Evolutionary conservation across 2,329 filamentous ascomycete species (phyloP), one percentile per base, ranked within the genome.

Genomic region (Venturia aucupariae): DNA sequence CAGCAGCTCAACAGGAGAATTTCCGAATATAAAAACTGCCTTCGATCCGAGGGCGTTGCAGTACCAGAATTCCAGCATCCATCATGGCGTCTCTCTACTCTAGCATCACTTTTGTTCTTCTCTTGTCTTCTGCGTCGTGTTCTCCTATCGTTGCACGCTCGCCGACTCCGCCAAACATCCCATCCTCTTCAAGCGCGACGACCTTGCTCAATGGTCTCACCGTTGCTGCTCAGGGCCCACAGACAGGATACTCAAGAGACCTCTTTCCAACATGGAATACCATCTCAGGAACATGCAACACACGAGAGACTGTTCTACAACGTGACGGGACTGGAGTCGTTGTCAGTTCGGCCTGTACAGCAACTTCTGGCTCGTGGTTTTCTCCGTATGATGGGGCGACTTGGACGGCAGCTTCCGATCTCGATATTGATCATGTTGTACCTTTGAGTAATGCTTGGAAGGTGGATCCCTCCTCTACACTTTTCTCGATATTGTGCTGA

Each of bases 401-500:
- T 1, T 91, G 88, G 87, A 87, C 84, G 0, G 77, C 79, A 0
- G 83, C 89, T 0, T 82, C 80, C 22, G 88, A 92, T 69, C 74
- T 94, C 0, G 89, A 93, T 69, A 93, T 94, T 66, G 90, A 94
- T 73, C 90, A 94, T 73, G 81, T 94, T 76, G 89, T 95, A 2
- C 90, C 90, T 0, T 74, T 95, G 66, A 87, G 87, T 72, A 90
- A 92, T 71, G 89, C 90, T 5, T 93, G 89, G 90, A 85, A 88
- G 67, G 84, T 86, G 68, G 70, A 80, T 75, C 24, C 60, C 59
- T 11, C 22, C 22, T 32, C 6, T 8, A 42, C 15, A 22, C 17
- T 15, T 4, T 60, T 4, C n/a, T 35, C 19, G 22, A 10, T 60
- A 35, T 38, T 10, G n/a, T 35, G 30, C 59, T 4, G 32, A 42